phyloP scores from a whole-genome alignment of 1,284 basidiomycete genomes.

The Cutaneotrichosporon sp. region DNA sequence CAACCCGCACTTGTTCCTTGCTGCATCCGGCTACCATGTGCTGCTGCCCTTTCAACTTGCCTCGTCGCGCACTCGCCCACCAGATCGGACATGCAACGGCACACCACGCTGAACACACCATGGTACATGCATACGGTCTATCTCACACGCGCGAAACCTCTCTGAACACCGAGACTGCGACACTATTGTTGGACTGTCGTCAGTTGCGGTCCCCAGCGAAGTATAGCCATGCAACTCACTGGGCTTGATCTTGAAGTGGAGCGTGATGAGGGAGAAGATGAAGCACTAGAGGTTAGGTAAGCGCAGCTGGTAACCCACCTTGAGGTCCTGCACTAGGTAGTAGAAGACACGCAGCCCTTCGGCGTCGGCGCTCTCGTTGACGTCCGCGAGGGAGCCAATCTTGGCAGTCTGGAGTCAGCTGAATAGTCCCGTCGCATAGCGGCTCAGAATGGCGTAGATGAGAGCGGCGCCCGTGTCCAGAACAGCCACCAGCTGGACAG shows the following conservation, averaged over 20 bases:
- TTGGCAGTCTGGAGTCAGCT: conserved; percentile 77
- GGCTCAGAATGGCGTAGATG: too few relatives aligned
- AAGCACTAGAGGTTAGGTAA: conserved; percentile 67
- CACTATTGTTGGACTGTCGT: conserved; percentile 19
- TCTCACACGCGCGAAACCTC: neutral
- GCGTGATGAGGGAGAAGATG: conserved; percentile 94
- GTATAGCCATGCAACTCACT: conserved; percentile 55
- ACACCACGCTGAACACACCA: neutral
- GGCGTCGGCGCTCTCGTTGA: conserved; percentile 95
- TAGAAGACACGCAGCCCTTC: conserved; percentile 99
- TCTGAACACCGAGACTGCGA: neutral
- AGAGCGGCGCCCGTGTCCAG: too few relatives aligned
- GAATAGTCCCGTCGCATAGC: too few relatives aligned
- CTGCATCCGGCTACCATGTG: too few relatives aligned
- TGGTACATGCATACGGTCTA: conserved; percentile 19
- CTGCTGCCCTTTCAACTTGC: too few relatives aligned
- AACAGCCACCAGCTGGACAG: too few relatives aligned
- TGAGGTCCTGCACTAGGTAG: conserved; percentile 96
- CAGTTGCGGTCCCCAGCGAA: neutral
- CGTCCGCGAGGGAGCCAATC: conserved; percentile 93
- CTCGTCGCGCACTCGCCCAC: too few relatives aligned
- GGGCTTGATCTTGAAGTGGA: conserved; percentile 99
- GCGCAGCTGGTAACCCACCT: conserved; percentile 68
- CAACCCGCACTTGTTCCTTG: too few relatives aligned
- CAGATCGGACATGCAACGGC: neutral